Evolutionary conservation across 1,139 yeast genomes (phyloP).

Genomic region (Taphrina communis): DNA sequence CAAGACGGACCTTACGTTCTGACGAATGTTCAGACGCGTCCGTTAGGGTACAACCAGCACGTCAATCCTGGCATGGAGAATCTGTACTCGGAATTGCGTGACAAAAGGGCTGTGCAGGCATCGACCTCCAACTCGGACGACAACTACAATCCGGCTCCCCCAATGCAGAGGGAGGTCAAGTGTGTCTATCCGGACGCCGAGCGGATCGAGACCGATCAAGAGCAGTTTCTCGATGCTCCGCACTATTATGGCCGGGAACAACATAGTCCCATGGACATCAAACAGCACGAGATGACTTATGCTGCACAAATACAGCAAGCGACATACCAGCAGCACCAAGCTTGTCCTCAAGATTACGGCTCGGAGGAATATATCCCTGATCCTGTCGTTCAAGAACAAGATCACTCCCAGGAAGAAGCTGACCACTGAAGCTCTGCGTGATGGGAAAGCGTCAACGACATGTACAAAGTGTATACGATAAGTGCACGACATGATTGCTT

Average conservation of each 20-base stretch:
- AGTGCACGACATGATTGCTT: neutral
- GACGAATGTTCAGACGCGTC: neutral
- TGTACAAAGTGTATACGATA: constrained; percentile 8
- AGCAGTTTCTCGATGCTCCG: constrained; percentile 1
- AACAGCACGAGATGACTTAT: constrained; percentile 7
- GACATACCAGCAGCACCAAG: constrained; percentile 3
- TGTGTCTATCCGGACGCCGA: neutral
- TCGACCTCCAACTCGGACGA: neutral
- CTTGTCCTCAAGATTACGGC: neutral
- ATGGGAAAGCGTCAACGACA: neutral
- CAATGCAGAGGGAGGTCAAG: constrained; percentile 14
- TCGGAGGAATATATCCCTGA: neutral
- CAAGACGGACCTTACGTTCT: neutral
- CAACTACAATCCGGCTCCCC: constrained; percentile 15
- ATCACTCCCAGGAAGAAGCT: neutral
- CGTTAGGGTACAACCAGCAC: neutral
- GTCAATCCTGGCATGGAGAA: neutral
- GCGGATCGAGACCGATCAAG: neutral
- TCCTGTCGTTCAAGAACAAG: neutral
- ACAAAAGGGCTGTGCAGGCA: neutral
- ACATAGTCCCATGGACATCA: neutral
- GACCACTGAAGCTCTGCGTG: neutral
- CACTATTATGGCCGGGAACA: constrained; percentile 1
- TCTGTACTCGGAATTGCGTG: neutral
- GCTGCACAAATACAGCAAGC: neutral